Evolutionary conservation across 306 rosid genomes (phyloP).

Genomic region (Astragalus membranaceus): DNA sequence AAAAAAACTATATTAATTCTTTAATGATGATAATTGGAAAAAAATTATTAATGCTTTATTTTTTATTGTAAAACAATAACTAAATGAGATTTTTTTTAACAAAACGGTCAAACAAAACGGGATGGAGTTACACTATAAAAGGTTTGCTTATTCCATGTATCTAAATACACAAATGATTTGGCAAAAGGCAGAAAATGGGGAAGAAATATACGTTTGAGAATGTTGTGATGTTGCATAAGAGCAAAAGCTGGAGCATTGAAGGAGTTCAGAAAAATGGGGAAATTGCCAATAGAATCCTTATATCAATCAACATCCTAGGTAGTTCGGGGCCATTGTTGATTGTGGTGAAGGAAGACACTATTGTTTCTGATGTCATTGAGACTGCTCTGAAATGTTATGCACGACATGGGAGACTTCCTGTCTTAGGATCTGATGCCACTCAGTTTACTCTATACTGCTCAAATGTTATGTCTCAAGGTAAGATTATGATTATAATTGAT

Average conservation of each 20-base stretch:
- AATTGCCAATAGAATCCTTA: slow-evolving; percentile 35
- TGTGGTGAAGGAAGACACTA: slow-evolving; percentile 45
- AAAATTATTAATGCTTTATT: no score
- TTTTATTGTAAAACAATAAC: no score
- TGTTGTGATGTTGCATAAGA: neutral
- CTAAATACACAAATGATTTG: no score
- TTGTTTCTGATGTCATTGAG: slow-evolving; percentile 45
- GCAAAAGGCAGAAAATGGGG: neutral
- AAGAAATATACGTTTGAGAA: neutral
- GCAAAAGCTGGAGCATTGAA: neutral
- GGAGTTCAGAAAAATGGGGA: neutral
- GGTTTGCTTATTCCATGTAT: no score
- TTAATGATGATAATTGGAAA: no score
- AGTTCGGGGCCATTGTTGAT: slow-evolving; percentile 70
- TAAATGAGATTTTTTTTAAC: no score
- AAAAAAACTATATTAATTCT: no score
- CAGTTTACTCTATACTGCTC: slow-evolving; percentile 46
- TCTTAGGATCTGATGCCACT: slow-evolving; percentile 40
- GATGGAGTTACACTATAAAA: no score
- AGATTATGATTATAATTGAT: no score
- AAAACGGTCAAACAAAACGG: no score
- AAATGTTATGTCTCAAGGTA: slow-evolving; percentile 43
- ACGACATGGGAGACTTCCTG: slow-evolving; percentile 54
- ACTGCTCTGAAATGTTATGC: slow-evolving; percentile 57
- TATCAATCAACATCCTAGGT: slow-evolving; percentile 52